phyloP scores from a whole-genome alignment of 768 basidiomycete species.

The Tylopilus vinaceipallidus region DNA sequence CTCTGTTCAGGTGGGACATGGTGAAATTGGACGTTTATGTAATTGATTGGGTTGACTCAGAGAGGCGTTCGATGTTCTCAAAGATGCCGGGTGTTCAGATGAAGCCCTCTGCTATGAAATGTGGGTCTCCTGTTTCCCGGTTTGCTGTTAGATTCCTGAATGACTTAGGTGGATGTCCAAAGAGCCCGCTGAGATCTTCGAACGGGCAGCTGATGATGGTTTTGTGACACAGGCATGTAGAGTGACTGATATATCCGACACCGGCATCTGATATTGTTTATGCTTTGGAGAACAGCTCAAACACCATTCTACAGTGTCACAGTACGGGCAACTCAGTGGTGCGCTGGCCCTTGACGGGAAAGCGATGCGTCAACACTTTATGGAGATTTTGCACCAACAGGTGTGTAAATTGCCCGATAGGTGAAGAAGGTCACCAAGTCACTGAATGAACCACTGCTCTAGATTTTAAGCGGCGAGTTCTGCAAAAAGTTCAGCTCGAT shows the following conservation, averaged over 20 bases:
- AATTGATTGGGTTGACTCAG: conserved; percentile 29
- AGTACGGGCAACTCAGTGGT: conserved; percentile 60
- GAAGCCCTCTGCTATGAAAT: conserved; percentile 67
- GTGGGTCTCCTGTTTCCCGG: conserved; percentile 29
- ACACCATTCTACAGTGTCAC: conserved; percentile 59
- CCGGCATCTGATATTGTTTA: neutral
- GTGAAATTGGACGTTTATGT: neutral
- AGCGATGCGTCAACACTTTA: conserved; percentile 50
- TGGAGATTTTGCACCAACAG: conserved; percentile 57
- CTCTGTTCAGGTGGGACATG: conserved; percentile 48
- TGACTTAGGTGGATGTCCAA: conserved; percentile 65
- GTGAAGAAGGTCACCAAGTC: neutral
- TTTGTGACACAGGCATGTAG: conserved; percentile 51
- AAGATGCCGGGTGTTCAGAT: conserved; percentile 64
- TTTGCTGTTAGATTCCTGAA: neutral
- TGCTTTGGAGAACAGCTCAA: conserved; percentile 41
- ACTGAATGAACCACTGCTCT: too few relatives aligned
- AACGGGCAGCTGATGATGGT: conserved; percentile 64
- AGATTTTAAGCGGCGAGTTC: conserved; percentile 63
- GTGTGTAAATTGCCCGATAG: conserved; percentile 25
- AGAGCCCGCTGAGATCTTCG: conserved; percentile 68
- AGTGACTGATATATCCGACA: neutral
- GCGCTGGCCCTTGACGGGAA: conserved; percentile 54
- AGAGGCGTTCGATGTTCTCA: conserved; percentile 58
- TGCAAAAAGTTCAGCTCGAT: conserved; percentile 52